Evolutionary conservation across 139 green algal species (phyloP).

Genomic region (Micractinium sp.): DNA sequence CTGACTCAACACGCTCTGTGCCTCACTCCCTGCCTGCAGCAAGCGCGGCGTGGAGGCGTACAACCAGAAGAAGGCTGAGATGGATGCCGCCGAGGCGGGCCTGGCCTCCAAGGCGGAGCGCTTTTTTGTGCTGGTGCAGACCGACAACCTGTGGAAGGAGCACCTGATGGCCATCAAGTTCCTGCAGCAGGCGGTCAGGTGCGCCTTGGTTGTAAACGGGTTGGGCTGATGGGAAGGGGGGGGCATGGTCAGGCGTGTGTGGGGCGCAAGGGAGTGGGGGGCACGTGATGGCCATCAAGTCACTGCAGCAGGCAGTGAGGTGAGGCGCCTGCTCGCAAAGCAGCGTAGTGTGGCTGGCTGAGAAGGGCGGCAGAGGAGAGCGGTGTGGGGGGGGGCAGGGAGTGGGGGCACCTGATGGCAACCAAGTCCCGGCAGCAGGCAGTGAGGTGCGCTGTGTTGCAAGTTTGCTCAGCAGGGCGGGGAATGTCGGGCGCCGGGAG

Average conservation of each 20-base stretch:
- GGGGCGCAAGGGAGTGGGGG: no score
- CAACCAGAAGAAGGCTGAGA: conserved; percentile 72
- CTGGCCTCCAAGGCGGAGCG: conserved; percentile 83
- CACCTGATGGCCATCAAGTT: conserved; percentile 98
- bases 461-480: no score
- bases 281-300: background rate
- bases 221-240: background rate
- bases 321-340: background rate
- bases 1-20: no score
- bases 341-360: background rate
- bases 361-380: no score
- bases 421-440: no score
- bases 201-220: no score
- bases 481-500: no score
- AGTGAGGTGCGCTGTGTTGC: no score
- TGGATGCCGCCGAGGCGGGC: conserved; percentile 79
- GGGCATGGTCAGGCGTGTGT: background rate
- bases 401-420: no score
- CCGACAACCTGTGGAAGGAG: conserved; percentile 98
- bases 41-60: conserved; percentile 75
- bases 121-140: conserved; percentile 93
- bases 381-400: no score
- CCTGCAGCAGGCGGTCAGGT: conserved; percentile 92
- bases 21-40: conserved; percentile 9
- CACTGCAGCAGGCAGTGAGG: background rate